These are phyloP conservation scores for Erysimum cheiri DNA, from an alignment of 441 rosid species.

Conservation along the genomic window DNA sequence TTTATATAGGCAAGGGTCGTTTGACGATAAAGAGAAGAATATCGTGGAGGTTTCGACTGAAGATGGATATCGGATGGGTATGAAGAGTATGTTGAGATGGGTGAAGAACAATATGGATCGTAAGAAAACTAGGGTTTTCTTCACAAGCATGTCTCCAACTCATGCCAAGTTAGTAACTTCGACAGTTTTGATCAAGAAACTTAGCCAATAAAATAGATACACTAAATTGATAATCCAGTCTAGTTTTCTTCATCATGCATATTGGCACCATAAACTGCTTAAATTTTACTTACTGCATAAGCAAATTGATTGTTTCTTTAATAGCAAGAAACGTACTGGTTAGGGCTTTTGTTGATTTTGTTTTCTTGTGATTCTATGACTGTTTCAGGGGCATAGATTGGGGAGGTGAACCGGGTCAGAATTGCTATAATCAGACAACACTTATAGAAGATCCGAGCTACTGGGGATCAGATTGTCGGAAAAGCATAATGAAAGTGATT, in stretches of 20 bases:
- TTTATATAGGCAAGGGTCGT: conserved; percentile 65
- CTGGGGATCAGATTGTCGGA: conserved; percentile 72
- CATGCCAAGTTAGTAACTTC: conserved; percentile 66
- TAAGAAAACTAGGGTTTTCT: conserved; percentile 76
- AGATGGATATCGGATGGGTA: conserved; percentile 82
- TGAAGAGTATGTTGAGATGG: conserved; percentile 87
- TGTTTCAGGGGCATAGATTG: conserved; percentile 74
- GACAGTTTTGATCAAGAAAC: background rate
- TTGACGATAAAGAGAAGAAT: conserved; percentile 70
- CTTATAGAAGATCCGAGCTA: conserved; percentile 48
- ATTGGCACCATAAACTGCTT: background rate
- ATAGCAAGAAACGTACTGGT: conserved; percentile 27
- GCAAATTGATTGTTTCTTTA: background rate
- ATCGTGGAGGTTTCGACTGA: conserved; percentile 65
- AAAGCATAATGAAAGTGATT: conserved; percentile 74
- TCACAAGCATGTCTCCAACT: conserved; percentile 89
- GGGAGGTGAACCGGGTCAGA: conserved; percentile 68
- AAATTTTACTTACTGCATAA: background rate
- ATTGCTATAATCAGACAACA: conserved; percentile 82
- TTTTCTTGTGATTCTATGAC: background rate
- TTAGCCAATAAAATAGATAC: background rate
- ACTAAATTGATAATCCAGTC: background rate
- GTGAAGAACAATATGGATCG: conserved; percentile 74
- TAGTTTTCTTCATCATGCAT: background rate
- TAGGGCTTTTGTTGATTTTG: background rate